phyloP scores from a whole-genome alignment of 2,329 filamentous ascomycete species.

The Metarhizium brunneum region DNA sequence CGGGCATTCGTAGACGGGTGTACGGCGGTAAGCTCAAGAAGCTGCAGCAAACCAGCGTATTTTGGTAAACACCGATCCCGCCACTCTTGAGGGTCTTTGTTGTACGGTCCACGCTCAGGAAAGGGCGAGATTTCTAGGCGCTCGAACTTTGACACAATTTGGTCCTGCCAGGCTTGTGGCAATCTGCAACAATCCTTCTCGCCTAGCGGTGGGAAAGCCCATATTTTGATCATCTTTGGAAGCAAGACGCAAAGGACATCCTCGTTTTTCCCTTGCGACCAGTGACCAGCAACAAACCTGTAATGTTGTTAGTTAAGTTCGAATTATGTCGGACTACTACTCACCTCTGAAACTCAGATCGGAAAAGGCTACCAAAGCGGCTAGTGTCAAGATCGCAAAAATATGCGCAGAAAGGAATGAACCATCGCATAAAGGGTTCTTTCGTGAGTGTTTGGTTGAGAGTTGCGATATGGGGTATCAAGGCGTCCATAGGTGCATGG shows the following conservation, averaged over 20 bases:
- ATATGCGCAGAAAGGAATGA: conserved; percentile 77
- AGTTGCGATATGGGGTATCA: conserved; percentile 60
- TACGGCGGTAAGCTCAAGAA: conserved; percentile 52
- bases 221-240: conserved; percentile 51
- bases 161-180: conserved; percentile 62
- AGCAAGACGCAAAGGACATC: conserved; percentile 60
- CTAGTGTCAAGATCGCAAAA: conserved; percentile 64
- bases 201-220: conserved; percentile 42
- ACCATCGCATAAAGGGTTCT: conserved; percentile 59
- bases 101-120: conserved; percentile 52
- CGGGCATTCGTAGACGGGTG: conserved; percentile 58
- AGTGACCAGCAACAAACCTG: conserved; percentile 67
- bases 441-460: conserved; percentile 57
- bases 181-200: conserved; percentile 46
- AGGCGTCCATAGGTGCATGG: conserved; percentile 66
- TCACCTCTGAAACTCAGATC: conserved; percentile 73
- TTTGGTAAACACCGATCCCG: conserved; percentile 55
- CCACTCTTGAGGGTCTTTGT: conserved; percentile 54
- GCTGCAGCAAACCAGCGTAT: conserved; percentile 56
- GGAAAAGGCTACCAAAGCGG: conserved; percentile 69
- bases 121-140: conserved; percentile 54
- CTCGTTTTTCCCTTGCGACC: conserved; percentile 57
- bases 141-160: conserved; percentile 62
- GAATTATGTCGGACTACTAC: conserved; percentile 6
- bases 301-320: conserved; percentile 10